Evolutionary conservation across 169 alveolate genomes (phyloP).

Genomic region (Plasmodium vivax): DNA sequence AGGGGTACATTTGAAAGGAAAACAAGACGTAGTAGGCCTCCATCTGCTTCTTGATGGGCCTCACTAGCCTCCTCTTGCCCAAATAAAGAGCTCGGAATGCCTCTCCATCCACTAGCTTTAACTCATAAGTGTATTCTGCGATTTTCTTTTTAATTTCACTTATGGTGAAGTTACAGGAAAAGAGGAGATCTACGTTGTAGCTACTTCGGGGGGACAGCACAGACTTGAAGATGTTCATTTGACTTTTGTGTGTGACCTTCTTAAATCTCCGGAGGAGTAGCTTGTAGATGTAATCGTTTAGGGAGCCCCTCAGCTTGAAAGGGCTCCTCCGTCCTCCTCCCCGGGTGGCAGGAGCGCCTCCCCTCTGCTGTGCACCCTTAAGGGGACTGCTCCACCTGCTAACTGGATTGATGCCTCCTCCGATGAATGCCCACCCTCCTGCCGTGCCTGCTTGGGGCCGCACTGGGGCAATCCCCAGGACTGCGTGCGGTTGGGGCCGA

Average conservation of each 20-base stretch:
- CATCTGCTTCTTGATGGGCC: slow-evolving; percentile 40
- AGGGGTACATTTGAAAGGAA: slow-evolving; percentile 44
- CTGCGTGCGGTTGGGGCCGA: not conserved
- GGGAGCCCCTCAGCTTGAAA: slow-evolving; percentile 18
- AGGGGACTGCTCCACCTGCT: not conserved
- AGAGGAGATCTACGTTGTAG: slow-evolving; percentile 30
- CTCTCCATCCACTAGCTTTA: slow-evolving; percentile 21
- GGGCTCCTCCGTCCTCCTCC: not conserved
- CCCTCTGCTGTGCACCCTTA: not conserved
- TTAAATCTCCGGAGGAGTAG: slow-evolving; percentile 26
- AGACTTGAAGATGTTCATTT: slow-evolving; percentile 7
- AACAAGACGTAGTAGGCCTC: slow-evolving; percentile 45
- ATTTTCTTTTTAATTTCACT: slow-evolving; percentile 39
- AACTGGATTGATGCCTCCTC: not conserved
- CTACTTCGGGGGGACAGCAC: slow-evolving; percentile 18
- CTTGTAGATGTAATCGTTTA: slow-evolving; percentile 54
- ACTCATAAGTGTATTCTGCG: slow-evolving; percentile 35
- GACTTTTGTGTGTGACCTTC: slow-evolving; percentile 8
- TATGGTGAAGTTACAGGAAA: slow-evolving; percentile 23
- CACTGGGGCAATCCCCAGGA: not conserved
- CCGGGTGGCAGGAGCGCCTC: not conserved
- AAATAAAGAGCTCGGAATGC: slow-evolving; percentile 9
- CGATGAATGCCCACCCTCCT: not conserved
- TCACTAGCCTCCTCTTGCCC: slow-evolving; percentile 27
- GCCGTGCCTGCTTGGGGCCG: not conserved